Evolutionary conservation across 495 filamentous ascomycete species (phyloP), one percentile per base, ranked within the genome.

Genomic region (Haplographium delicatum): DNA sequence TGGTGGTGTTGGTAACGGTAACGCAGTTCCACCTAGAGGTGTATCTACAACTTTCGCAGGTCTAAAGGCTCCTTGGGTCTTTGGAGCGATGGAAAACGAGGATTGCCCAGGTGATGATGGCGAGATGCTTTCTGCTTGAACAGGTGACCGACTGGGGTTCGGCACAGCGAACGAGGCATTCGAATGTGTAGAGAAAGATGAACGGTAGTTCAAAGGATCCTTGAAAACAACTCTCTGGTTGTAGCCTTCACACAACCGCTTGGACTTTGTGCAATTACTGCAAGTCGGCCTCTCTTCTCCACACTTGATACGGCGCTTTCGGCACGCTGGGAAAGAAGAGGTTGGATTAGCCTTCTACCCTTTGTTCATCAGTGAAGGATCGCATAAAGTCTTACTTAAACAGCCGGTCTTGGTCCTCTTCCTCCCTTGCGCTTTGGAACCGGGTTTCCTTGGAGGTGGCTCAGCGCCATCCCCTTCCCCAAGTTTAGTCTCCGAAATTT

Each of bases 351-450:
- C 43, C 19, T 24, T 47, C 15, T 18, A 34, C 37, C 51, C 24
- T 50, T 6, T 26, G 8, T 13, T 8, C 39, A 28, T 35, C 4
- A 20, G 11, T 38, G 19, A 13, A 35, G 31, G 26, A 31, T 10
- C 1, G 18, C 22, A 20, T 8, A n/a, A 23, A n/a, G 27, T 79
- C 87, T 62, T 78, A 93, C 88, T 98, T 51, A 98, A 72, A 67
- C 93, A 98, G 20, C 93, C 93, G 1, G 93, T 96, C 69, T 98
- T 98, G 31, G 93, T 96, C 59, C 93, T 78, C 64, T 89, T 96
- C 58, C 85, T 74, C 19, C 58, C 58, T 28, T 48, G 50, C 5
- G 41, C 58, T 45, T 61, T 61, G 30, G 58, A 54, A 40, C 54
- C 51, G 10, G 47, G 47, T 31, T 57, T 61, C 27, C 28, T 54